Evolutionary conservation across 768 basidiomycete species (phyloP).

Genomic region (Tephrocybe rancida): DNA sequence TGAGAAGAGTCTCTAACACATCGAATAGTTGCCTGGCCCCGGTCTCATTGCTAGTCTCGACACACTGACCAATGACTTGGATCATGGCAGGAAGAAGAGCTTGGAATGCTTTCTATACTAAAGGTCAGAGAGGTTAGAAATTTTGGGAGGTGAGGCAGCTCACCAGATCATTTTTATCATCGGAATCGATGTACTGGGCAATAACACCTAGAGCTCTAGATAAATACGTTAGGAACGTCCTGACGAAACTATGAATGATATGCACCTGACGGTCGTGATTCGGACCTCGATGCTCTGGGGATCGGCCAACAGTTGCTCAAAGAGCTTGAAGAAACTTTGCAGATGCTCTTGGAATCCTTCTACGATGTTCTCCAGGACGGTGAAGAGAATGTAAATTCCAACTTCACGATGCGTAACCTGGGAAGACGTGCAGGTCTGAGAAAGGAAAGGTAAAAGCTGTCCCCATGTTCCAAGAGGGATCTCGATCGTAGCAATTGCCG

Average conservation of each 20-base stretch:
- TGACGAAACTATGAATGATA: neutral
- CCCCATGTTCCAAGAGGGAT: slow-evolving; percentile 81
- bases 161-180: slow-evolving; percentile 88
- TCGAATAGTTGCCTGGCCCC: slow-evolving; percentile 91
- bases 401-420: slow-evolving; percentile 85
- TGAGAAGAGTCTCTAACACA: slow-evolving; percentile 92
- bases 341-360: slow-evolving; percentile 85
- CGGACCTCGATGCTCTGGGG: slow-evolving; percentile 89
- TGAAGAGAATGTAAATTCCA: slow-evolving; percentile 86
- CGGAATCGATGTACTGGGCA: slow-evolving; percentile 88
- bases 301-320: slow-evolving; percentile 72
- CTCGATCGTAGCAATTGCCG: slow-evolving; percentile 90
- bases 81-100: slow-evolving; percentile 85
- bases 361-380: slow-evolving; percentile 89
- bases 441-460: slow-evolving; percentile 85
- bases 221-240: neutral
- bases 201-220: slow-evolving; percentile 85
- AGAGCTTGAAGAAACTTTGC: slow-evolving; percentile 76
- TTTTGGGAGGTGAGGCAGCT: slow-evolving; percentile 23
- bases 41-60: slow-evolving; percentile 78
- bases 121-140: slow-evolving; percentile 3
- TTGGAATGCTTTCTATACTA: slow-evolving; percentile 80
- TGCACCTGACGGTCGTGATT: slow-evolving; percentile 83
- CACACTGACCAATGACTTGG: slow-evolving; percentile 80
- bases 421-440: slow-evolving; percentile 71